A percentile compares a stretch with the other conserved stretches of the same genome.
Evolutionary conservation across 2,329 filamentous ascomycete species (phyloP).

Genomic region (Colletotrichum ledebouriae): DNA sequence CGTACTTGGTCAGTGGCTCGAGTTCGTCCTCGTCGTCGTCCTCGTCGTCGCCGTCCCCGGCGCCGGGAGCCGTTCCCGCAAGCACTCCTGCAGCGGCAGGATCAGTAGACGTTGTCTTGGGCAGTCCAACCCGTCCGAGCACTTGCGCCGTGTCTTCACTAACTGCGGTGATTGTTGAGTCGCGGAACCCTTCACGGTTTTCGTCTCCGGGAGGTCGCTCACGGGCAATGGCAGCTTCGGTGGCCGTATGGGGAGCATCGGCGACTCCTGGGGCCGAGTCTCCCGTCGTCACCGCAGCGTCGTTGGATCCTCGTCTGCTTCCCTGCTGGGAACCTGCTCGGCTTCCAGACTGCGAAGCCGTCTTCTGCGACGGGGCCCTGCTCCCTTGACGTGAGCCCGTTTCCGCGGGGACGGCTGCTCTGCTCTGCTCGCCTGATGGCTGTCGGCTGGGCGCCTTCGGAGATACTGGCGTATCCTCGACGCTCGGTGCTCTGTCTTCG

Average conservation of each 20-base stretch:
- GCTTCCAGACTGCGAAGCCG: constrained; percentile 23
- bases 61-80: constrained; percentile 9
- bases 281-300: constrained; percentile 7
- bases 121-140: constrained; percentile 25
- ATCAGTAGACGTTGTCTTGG: constrained; percentile 34
- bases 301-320: constrained; percentile 32
- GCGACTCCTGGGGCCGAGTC: constrained; percentile 19
- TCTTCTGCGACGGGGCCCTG: constrained; percentile 9
- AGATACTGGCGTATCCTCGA: constrained; percentile 10
- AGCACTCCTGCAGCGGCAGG: constrained; percentile 31
- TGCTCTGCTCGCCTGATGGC: constrained; percentile 26
- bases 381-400: constrained; percentile 14
- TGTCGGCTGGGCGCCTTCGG: constrained; percentile 26
- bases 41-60: constrained; percentile 1
- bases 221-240: constrained; percentile 7
- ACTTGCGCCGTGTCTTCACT: constrained; percentile 38
- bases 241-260: constrained; percentile 24
- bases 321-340: constrained; percentile 26
- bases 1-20: constrained; percentile 40
- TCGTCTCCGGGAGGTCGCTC: constrained; percentile 36
- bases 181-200: constrained; percentile 35
- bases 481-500: constrained; percentile 32
- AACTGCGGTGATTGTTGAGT: constrained; percentile 38
- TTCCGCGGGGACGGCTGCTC: constrained; percentile 15
- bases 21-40: constrained; percentile 34